Evolutionary conservation across 2,329 filamentous ascomycete genomes (phyloP).

Genomic region (Hypoxylon rubiginosum): DNA sequence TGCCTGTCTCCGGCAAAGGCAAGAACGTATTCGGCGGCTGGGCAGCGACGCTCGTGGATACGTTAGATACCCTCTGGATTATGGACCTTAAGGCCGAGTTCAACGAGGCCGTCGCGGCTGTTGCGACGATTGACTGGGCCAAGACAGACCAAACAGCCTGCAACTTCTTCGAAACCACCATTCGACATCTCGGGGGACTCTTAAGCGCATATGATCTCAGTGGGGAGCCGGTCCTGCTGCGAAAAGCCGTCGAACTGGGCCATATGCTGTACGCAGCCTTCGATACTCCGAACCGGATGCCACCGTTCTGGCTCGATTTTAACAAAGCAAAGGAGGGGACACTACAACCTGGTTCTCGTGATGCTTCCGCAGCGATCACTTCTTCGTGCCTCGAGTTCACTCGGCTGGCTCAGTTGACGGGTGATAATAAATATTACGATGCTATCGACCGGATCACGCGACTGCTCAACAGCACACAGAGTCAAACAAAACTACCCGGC

Average conservation of each 20-base stretch:
- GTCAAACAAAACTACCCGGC: constrained; percentile 76
- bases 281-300: constrained; percentile 63
- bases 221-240: constrained; percentile 54
- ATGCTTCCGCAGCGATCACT: constrained; percentile 59
- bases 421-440: constrained; percentile 78
- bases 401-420: constrained; percentile 76
- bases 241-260: constrained; percentile 60
- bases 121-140: constrained; percentile 63
- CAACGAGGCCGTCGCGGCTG: constrained; percentile 63
- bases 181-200: constrained; percentile 61
- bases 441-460: constrained; percentile 80
- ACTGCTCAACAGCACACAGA: constrained; percentile 75
- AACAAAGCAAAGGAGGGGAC: constrained; percentile 51
- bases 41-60: constrained; percentile 71
- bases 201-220: constrained; percentile 61
- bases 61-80: constrained; percentile 72
- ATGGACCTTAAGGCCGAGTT: constrained; percentile 71
- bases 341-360: constrained; percentile 52
- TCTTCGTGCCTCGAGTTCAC: constrained; percentile 79
- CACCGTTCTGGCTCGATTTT: constrained; percentile 69
- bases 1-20: constrained; percentile 45
- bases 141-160: constrained; percentile 54
- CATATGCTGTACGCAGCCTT: constrained; percentile 62
- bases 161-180: constrained; percentile 62
- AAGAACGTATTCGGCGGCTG: constrained; percentile 51